Conservation (phyloP, 2,329 filamentous ascomycete genomes). For the Colletotrichum noveboracense region DNA sequence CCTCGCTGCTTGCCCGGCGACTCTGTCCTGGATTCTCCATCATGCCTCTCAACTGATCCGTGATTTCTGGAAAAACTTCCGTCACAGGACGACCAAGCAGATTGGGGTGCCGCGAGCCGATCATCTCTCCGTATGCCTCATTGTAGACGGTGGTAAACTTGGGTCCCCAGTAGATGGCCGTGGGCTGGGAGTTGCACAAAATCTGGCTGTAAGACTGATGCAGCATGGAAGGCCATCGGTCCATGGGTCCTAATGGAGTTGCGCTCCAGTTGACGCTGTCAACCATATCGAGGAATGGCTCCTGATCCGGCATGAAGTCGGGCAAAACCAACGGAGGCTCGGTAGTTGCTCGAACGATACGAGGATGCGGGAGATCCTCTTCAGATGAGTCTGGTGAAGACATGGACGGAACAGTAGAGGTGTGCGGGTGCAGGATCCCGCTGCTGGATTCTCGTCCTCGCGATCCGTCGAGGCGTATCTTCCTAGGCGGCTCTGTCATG, state of each 20-base stretch:
- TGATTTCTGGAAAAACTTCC: constrained; percentile 55
- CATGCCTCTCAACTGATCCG: constrained; percentile 50
- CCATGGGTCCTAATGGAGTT: constrained; percentile 52
- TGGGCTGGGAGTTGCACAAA: constrained; percentile 50
- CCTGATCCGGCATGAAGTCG: constrained; percentile 38
- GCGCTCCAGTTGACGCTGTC: constrained; percentile 51
- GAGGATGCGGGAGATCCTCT: constrained; percentile 13
- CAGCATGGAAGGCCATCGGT: constrained; percentile 50
- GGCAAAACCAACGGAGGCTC: constrained; percentile 36
- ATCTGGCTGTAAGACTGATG: constrained; percentile 50
- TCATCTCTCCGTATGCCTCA: constrained; percentile 67
- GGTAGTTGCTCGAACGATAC: constrained; percentile 34
- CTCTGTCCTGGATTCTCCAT: constrained; percentile 37
- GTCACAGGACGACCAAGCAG: constrained; percentile 66
- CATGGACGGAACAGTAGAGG: neutral
- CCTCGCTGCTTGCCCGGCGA: constrained; percentile 39
- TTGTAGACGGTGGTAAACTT: constrained; percentile 71
- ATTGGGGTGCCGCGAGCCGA: constrained; percentile 67
- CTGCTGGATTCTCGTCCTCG: constrained; percentile 19
- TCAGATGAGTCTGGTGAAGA: neutral
- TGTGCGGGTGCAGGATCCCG: neutral
- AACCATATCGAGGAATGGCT: constrained; percentile 44
- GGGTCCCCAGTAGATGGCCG: constrained; percentile 69
- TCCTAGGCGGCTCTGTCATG: constrained; percentile 34
- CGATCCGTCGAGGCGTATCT: constrained; percentile 32